phyloP scores from a whole-genome alignment of 805 yeast species.

The Metschnikowia colocasiae region DNA sequence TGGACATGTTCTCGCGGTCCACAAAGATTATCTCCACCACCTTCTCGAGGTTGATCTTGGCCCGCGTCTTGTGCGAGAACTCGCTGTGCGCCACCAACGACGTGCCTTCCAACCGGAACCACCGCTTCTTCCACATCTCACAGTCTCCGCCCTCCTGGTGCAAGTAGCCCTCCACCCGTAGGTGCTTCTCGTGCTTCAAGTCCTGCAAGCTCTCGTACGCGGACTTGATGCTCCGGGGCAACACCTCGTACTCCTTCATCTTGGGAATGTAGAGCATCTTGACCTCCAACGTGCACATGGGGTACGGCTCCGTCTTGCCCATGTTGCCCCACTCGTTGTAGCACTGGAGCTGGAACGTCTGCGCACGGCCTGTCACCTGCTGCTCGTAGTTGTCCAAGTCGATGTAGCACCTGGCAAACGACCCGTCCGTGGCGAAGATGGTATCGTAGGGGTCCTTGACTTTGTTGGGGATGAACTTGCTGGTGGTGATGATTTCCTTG shows the following conservation, averaged over 20 bases:
- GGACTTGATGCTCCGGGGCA: slow-evolving; percentile 66
- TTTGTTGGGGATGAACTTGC: slow-evolving; percentile 50
- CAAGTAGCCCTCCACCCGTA: slow-evolving; percentile 60
- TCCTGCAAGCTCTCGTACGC: slow-evolving; percentile 36
- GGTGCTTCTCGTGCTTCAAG: slow-evolving; percentile 24
- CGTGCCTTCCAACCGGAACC: slow-evolving; percentile 67
- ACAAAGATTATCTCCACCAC: slow-evolving; percentile 51
- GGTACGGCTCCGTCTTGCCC: slow-evolving; percentile 44
- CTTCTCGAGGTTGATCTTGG: slow-evolving; percentile 70
- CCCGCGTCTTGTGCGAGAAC: slow-evolving; percentile 60
- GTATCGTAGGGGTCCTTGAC: slow-evolving; percentile 58
- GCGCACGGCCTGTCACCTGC: slow-evolving; percentile 50
- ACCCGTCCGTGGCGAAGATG: slow-evolving; percentile 78
- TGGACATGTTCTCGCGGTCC: slow-evolving; percentile 32
- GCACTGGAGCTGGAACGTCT: slow-evolving; percentile 54
- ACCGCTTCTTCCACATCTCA: slow-evolving; percentile 66
- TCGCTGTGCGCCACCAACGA: slow-evolving; percentile 76
- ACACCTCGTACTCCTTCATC: slow-evolving; percentile 51
- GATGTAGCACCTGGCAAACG: slow-evolving; percentile 77
- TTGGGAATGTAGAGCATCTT: slow-evolving; percentile 70
- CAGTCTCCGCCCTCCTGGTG: slow-evolving; percentile 93
- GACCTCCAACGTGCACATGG: slow-evolving; percentile 63
- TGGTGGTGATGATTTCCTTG: slow-evolving; percentile 46
- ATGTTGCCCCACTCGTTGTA: slow-evolving; percentile 72
- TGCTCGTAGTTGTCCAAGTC: slow-evolving; percentile 56